Conservation (phyloP, 73 alveolate species). For the Paraurostyla sp. region DNA sequence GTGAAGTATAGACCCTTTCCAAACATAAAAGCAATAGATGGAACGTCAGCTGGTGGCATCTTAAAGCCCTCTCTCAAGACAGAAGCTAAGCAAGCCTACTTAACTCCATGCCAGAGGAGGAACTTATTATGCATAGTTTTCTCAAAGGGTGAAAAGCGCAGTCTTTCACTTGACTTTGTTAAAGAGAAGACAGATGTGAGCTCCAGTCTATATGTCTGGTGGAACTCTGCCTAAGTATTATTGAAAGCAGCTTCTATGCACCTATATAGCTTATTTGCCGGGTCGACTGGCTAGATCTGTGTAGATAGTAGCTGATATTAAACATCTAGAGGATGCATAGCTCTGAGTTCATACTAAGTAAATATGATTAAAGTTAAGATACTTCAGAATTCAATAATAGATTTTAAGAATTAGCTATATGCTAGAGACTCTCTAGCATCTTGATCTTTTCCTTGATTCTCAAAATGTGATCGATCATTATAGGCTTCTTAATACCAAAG, state of each 20-base stretch:
- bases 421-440: constrained; percentile 73
- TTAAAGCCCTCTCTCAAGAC: constrained; percentile 88
- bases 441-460: constrained; percentile 83
- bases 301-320: constrained; percentile 73
- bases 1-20: constrained; percentile 98
- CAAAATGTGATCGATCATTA: constrained; percentile 76
- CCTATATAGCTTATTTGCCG: constrained; percentile 3
- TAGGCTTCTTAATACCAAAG: constrained; percentile 88
- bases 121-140: constrained; percentile 56
- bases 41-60: constrained; percentile 92
- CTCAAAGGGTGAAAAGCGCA: constrained; percentile 70
- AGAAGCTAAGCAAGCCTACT: constrained; percentile 79
- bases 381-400: constrained; percentile 46
- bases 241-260: constrained; percentile 64
- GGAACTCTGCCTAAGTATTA: constrained; percentile 81
- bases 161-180: constrained; percentile 72
- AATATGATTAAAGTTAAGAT: neutral
- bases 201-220: constrained; percentile 66
- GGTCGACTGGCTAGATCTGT: constrained; percentile 12
- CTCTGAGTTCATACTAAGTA: constrained; percentile 52
- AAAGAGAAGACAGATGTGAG: constrained; percentile 62
- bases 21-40: constrained; percentile 90
- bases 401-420: constrained; percentile 77
- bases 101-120: constrained; percentile 90
- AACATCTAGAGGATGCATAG: constrained; percentile 77